Evolutionary conservation across 2,329 filamentous ascomycete genomes (phyloP).

Genomic region (Sporothrix mexicana): DNA sequence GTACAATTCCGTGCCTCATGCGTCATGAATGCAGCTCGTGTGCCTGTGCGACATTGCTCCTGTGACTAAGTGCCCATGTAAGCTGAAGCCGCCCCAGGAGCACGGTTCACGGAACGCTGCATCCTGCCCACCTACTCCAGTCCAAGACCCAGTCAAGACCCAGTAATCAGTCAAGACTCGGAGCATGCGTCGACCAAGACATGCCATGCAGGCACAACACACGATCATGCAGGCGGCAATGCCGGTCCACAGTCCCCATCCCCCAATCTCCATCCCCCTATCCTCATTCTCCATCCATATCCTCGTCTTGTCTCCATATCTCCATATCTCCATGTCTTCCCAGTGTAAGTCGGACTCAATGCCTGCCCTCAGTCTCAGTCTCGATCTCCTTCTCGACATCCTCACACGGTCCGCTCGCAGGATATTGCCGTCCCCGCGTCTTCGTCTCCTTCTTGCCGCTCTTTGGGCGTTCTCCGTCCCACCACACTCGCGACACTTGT

Average conservation of each 20-base stretch:
- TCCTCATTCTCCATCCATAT: too few relatives aligned
- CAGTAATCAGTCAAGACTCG: too few relatives aligned
- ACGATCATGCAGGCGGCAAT: neutral
- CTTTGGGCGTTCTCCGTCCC: neutral
- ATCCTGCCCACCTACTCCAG: neutral
- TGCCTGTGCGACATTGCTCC: neutral
- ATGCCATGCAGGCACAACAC: neutral
- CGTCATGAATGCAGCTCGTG: too few relatives aligned
- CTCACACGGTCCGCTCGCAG: neutral
- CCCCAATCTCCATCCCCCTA: too few relatives aligned
- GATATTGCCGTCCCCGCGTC: neutral
- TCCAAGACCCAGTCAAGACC: too few relatives aligned
- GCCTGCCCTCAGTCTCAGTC: too few relatives aligned
- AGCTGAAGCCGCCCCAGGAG: neutral
- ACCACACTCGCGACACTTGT: neutral
- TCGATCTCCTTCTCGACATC: neutral
- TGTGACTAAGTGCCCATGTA: neutral
- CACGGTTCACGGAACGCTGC: neutral
- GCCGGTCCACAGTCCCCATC: too few relatives aligned
- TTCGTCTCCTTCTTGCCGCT: neutral
- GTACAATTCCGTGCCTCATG: neutral
- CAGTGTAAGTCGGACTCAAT: neutral
- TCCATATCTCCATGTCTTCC: neutral
- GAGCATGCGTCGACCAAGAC: too few relatives aligned
- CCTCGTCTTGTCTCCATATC: neutral